Conservation (phyloP, 352 stramenopile genomes). For the Phytopythium chamaehyphon region DNA sequence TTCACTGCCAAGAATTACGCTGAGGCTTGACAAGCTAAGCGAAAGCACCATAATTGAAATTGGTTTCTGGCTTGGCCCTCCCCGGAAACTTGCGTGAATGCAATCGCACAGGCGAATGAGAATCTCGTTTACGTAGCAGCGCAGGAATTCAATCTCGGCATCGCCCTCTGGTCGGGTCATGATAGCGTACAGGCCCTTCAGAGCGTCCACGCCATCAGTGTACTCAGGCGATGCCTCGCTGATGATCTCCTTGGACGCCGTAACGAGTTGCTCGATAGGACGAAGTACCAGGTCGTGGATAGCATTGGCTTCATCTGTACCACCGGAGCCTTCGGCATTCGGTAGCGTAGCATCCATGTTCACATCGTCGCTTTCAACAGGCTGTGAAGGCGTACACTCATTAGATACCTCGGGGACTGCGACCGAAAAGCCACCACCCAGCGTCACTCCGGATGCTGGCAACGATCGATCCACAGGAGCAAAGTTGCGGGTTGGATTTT, state of each 20-base stretch:
- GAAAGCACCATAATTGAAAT: conserved; percentile 69
- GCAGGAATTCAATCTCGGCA: conserved; percentile 61
- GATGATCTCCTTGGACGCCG: conserved; percentile 57
- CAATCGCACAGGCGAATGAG: conserved; percentile 66
- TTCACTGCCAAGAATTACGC: conserved; percentile 52
- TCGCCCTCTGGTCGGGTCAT: conserved; percentile 52
- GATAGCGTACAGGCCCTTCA: conserved; percentile 81
- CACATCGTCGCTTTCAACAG: conserved; percentile 38
- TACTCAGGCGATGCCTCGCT: conserved; percentile 46
- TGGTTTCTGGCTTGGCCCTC: conserved; percentile 52
- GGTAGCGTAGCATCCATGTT: conserved; percentile 36
- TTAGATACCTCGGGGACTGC: neutral
- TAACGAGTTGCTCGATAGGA: conserved; percentile 66
- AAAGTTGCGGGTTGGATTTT: conserved; percentile 5
- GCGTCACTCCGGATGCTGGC: conserved; percentile 26
- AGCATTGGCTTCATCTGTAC: conserved; percentile 2
- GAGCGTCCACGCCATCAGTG: conserved; percentile 57
- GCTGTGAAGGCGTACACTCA: conserved; percentile 5
- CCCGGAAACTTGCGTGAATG: conserved; percentile 69
- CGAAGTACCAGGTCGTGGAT: conserved; percentile 61
- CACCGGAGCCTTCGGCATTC: neutral
- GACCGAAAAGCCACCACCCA: conserved; percentile 15
- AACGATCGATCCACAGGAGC: conserved; percentile 14
- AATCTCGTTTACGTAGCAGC: conserved; percentile 78
- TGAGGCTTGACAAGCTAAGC: conserved; percentile 66